Evolutionary conservation across 345 rosid species (phyloP).

Genomic region (Eucalyptus erythrocorys): DNA sequence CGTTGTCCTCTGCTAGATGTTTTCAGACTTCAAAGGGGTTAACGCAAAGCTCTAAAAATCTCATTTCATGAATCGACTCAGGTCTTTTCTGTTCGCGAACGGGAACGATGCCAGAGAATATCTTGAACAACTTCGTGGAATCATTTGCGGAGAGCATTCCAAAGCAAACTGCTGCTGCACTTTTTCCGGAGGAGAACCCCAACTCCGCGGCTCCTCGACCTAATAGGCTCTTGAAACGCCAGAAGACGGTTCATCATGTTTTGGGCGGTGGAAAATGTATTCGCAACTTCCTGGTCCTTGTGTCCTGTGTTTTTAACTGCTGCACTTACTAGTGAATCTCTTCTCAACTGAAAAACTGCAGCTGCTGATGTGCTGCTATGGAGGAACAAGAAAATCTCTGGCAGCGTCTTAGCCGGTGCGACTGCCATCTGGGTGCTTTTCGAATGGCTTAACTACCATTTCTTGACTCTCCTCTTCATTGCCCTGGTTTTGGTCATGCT

Average conservation of each 20-base stretch:
- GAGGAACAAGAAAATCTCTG: constrained; percentile 94
- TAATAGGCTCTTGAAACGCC: constrained; percentile 68
- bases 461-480: constrained; percentile 55
- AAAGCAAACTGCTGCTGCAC: constrained; percentile 40
- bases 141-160: constrained; percentile 49
- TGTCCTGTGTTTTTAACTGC: neutral
- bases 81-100: neutral
- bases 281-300: neutral
- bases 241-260: constrained; percentile 59
- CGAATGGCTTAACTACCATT: constrained; percentile 86
- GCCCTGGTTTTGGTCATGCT: constrained; percentile 70
- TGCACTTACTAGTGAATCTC: neutral
- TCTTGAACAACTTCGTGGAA: constrained; percentile 46
- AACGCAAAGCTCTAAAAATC: neutral
- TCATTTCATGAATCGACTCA: neutral
- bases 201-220: constrained; percentile 32
- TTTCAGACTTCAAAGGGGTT: neutral
- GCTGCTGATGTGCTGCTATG: constrained; percentile 96
- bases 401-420: constrained; percentile 48
- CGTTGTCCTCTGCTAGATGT: neutral
- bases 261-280: constrained; percentile 93
- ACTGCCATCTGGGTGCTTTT: constrained; percentile 79
- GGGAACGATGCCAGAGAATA: constrained; percentile 64
- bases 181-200: constrained; percentile 44
- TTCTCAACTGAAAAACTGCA: constrained; percentile 5